Conservation (phyloP, 192 early-diverging fungal species). For the Backusella westeae region DNA sequence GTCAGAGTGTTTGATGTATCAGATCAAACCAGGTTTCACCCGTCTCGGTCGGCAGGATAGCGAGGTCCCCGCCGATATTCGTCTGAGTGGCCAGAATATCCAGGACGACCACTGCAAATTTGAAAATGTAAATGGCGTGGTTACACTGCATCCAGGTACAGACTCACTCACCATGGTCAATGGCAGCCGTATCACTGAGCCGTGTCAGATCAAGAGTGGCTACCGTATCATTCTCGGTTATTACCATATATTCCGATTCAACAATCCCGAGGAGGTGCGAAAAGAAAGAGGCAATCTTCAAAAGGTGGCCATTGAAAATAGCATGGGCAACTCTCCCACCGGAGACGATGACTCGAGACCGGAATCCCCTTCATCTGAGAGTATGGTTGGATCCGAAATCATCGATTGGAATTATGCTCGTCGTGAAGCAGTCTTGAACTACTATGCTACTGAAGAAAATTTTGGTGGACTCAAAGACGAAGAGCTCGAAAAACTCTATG, state of each 20-base stretch:
- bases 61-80: slow-evolving; percentile 40
- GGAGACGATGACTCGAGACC: slow-evolving; percentile 27
- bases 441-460: slow-evolving; percentile 37
- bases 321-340: slow-evolving; percentile 23
- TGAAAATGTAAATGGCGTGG: slow-evolving; percentile 54
- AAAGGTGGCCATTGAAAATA: slow-evolving; percentile 26
- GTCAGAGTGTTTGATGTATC: slow-evolving; percentile 78
- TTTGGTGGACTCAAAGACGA: slow-evolving; percentile 56
- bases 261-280: slow-evolving; percentile 77
- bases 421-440: slow-evolving; percentile 62
- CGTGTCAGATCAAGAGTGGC: slow-evolving; percentile 61
- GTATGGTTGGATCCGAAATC: slow-evolving; percentile 45
- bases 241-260: slow-evolving; percentile 81
- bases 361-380: slow-evolving; percentile 32
- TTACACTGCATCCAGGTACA: slow-evolving; percentile 58
- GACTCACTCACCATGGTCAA: slow-evolving; percentile 72
- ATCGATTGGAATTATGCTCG: slow-evolving; percentile 80
- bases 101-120: slow-evolving; percentile 60
- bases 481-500: slow-evolving; percentile 52
- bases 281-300: slow-evolving; percentile 50
- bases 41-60: slow-evolving; percentile 48
- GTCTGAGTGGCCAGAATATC: slow-evolving; percentile 45
- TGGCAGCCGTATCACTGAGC: slow-evolving; percentile 57
- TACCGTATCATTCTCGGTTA: slow-evolving; percentile 77
- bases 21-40: slow-evolving; percentile 62